Evolutionary conservation across 306 rosid species (phyloP), one percentile per base, ranked within the genome.

Genomic region (Ochetophila trinervis): DNA sequence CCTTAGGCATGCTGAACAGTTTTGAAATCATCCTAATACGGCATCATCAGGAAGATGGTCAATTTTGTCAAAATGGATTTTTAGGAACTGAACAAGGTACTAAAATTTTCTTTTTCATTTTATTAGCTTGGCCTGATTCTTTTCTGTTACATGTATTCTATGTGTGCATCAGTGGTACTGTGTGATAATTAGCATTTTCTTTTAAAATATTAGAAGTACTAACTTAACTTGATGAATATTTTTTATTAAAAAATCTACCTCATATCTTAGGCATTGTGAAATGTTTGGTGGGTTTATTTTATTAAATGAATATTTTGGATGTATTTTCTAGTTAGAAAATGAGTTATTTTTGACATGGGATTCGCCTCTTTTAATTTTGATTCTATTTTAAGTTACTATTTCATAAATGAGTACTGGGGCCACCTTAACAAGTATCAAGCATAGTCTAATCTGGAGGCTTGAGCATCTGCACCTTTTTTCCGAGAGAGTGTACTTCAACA

Each of bases 31-130:
- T 68, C 99, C 99, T 58, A 88, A 90, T 79, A 84, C 86, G 0
- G 96, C 94, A 53, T 88, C 91, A 40, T 93, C 91, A 73, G 82
- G 85, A 73, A 93, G 97, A 80, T 93, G 99, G 97, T 93, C 97
- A 69, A 90, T 85, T 75, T 80, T 93, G 80, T 90, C 99, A 45
- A 88, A 73, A 79, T 90, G 99, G 97, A 83, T 87, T 56, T 86
- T 93, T 62, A 83, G 99, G 96, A 93, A 75, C 90, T 75, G 74
- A 93, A 93, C 9, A 96, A 93, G 99, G 99, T 90, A 87, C 27
- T 32, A 3, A 17, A 24, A 16, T 62, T 62, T 6, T 49, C 74
- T n/a, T 67, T 53, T 24, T 9, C 51, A 44, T 30, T 48, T 37
- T 59, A 66, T 30, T 9, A 12, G 2, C 11, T 20, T 47, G 13